Percentiles rank a stretch among this genome's conserved stretches.
Evolutionary conservation across 352 stramenopile genomes (phyloP).

Genomic region (Aphanomyces euteiches): DNA sequence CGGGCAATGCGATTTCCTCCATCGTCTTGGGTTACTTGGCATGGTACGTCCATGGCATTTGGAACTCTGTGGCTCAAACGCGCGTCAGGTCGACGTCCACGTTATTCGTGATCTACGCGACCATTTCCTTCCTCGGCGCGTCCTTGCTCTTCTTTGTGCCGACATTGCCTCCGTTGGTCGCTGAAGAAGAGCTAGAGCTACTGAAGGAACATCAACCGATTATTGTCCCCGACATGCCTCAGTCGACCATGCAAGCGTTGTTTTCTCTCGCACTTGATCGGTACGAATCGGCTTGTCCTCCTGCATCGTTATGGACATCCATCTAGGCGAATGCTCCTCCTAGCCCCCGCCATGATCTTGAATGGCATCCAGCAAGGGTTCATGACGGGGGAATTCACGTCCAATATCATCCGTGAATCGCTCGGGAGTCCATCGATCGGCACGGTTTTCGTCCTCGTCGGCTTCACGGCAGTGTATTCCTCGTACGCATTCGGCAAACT

Average conservation of each 20-base stretch:
- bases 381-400: slow-evolving; percentile 20
- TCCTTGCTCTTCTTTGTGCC: slow-evolving; percentile 1
- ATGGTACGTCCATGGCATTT: slow-evolving; percentile 4
- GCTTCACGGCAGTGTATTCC: background rate
- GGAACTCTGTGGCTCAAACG: background rate
- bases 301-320: background rate
- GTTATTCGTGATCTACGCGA: slow-evolving; percentile 10
- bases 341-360: slow-evolving; percentile 14
- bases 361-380: slow-evolving; percentile 28
- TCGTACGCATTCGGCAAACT: slow-evolving; percentile 19
- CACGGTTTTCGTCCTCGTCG: slow-evolving; percentile 11
- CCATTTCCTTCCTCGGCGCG: background rate
- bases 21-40: slow-evolving; percentile 4
- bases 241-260: slow-evolving; percentile 9
- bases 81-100: background rate
- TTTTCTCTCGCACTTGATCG: slow-evolving; percentile 1
- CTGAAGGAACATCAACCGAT: slow-evolving; percentile 2
- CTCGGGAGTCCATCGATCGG: slow-evolving; percentile 15
- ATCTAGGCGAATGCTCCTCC: slow-evolving; percentile 12
- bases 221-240: background rate
- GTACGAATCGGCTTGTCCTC: background rate
- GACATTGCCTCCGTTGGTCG: background rate
- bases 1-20: slow-evolving; percentile 16
- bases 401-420: slow-evolving; percentile 16
- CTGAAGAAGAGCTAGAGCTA: background rate